Base-by-base conservation (phyloP, 2,329 filamentous ascomycete species). In the Aureobasidium melanogenum region DNA sequence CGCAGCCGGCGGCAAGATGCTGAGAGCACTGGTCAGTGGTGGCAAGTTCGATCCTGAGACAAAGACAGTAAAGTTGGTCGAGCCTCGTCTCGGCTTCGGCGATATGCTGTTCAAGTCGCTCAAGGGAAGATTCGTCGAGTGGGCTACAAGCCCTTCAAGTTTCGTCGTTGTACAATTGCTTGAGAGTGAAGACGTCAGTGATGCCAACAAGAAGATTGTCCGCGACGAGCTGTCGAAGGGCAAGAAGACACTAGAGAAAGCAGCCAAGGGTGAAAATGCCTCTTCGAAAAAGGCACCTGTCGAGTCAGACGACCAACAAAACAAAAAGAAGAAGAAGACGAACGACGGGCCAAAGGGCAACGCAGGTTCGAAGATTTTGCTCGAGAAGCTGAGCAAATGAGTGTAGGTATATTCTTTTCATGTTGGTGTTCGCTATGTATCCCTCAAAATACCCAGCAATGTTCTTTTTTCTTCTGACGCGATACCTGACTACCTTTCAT, bases 11-110 rank as follows among this genome's bases (percentile, higher is more conserved):
- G 91, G 89, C 17, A 87, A 91, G 63, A 88, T 97, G 86, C 82
- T 97, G 69, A 97, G 96, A 78, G 88, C 88, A 0, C 82, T 99
- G 8, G 91, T 97, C 26, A 87, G 91, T 60, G 94, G 94, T 44
- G 94, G 95, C 28, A 86, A 85, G 62, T 99, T 89, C 71, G 91
- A 97, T 74, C 84, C 84, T 63, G 81, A 81, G 46, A 81, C 84
- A 2, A 91, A 91, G 74, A 84, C 70, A 56, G 74, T 94, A 47
- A 82, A 88, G 68, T 83, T 85, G 24, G 81, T 88, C 2, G 85
- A 91, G 52, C 91, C 91, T 17, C 82, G 89, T 8, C 80, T 97
- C 61, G 82, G 86, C 54, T 99, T 99, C 72, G 85, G 89, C 63
- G 82, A 88, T 65, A 78, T 88, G 52, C 80, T 99, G n/a, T 97